Percentiles rank a stretch among this genome's conserved stretches.
Evolutionary conservation across 306 rosid genomes (phyloP).

Genomic region (Pyrus pyrifolia): DNA sequence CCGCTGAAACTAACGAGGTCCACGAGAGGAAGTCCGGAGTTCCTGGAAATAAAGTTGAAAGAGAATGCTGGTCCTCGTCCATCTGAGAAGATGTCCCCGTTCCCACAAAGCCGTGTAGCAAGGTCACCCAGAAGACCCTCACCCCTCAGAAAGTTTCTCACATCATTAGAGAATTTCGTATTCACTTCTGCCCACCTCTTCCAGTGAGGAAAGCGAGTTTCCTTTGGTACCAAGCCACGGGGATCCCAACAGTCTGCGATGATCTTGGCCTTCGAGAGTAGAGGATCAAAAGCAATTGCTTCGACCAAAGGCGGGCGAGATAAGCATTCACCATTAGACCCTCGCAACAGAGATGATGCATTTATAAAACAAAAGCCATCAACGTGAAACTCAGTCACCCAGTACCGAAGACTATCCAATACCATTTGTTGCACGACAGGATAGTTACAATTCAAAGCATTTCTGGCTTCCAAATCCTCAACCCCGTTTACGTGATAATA

Average conservation of each 20-base stretch:
- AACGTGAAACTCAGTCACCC: conserved; percentile 83
- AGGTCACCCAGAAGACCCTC: conserved; percentile 62
- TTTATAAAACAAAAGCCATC: conserved; percentile 91
- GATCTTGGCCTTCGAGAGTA: conserved; percentile 66
- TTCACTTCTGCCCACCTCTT: conserved; percentile 94
- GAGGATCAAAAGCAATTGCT: conserved; percentile 79
- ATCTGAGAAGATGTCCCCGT: conserved; percentile 62
- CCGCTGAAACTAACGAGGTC: conserved; percentile 83
- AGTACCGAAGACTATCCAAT: conserved; percentile 72
- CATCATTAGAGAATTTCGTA: conserved; percentile 48
- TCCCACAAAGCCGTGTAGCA: conserved; percentile 93
- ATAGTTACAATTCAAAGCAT: conserved; percentile 63
- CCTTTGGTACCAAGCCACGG: conserved; percentile 31
- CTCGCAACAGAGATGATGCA: conserved; percentile 61
- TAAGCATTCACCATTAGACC: conserved; percentile 53
- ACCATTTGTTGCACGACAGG: conserved; percentile 74
- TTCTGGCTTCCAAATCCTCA: conserved; percentile 26
- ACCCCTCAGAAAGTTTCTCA: conserved; percentile 69
- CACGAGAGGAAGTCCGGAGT: conserved; percentile 67
- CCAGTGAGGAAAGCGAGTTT: conserved; percentile 83
- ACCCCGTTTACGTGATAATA: conserved; percentile 43
- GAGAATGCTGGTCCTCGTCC: conserved; percentile 88
- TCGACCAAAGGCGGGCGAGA: conserved; percentile 87
- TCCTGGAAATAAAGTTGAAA: conserved; percentile 57
- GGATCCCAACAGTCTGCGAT: conserved; percentile 85